Conservation (phyloP, 805 yeast species). For the Wickerhamiella siamensis region DNA sequence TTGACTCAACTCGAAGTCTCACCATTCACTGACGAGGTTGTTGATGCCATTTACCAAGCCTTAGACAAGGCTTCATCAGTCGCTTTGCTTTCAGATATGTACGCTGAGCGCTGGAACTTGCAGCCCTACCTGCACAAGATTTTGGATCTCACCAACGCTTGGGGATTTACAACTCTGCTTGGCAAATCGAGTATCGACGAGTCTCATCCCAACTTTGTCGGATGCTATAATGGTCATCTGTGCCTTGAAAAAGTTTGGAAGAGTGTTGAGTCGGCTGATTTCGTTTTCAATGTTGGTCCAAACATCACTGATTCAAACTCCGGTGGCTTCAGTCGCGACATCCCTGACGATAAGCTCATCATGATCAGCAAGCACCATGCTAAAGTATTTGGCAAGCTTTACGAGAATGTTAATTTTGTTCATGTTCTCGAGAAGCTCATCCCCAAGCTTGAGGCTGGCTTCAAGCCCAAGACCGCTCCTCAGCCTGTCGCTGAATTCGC, state of each 20-base stretch:
- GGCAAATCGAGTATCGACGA: constrained; percentile 70
- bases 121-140: constrained; percentile 34
- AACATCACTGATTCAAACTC: constrained; percentile 53
- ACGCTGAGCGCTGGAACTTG: constrained; percentile 37
- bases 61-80: constrained; percentile 45
- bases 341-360: constrained; percentile 32
- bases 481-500: constrained; percentile 13
- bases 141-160: constrained; percentile 35
- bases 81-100: constrained; percentile 54
- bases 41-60: constrained; percentile 33
- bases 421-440: constrained; percentile 37
- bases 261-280: constrained; percentile 44
- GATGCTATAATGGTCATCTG: constrained; percentile 54
- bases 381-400: constrained; percentile 31
- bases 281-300: constrained; percentile 58
- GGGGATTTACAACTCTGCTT: constrained; percentile 46
- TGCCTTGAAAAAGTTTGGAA: constrained; percentile 36
- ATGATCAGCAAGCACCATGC: constrained; percentile 41
- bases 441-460: constrained; percentile 23
- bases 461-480: constrained; percentile 17
- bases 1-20: constrained; percentile 20
- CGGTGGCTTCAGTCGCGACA: constrained; percentile 44
- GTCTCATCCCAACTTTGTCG: constrained; percentile 45
- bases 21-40: constrained; percentile 26
- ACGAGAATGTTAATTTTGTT: constrained; percentile 33